Evolutionary conservation across 2,329 filamentous ascomycete genomes (phyloP).

Genomic region (Fusarium sp.): DNA sequence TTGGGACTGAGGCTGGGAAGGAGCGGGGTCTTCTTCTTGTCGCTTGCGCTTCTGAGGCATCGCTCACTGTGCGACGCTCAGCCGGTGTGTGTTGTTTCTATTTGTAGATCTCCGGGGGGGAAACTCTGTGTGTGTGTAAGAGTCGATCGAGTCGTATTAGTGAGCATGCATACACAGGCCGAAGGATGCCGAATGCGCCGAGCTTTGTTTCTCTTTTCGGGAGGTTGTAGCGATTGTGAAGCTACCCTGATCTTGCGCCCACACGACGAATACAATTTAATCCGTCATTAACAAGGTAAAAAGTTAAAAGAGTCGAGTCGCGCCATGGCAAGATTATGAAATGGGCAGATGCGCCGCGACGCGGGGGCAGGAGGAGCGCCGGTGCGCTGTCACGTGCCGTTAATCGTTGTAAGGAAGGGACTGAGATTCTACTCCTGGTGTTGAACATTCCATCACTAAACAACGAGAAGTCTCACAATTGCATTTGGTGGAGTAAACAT

Average conservation of each 20-base stretch:
- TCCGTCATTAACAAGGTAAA: not conserved
- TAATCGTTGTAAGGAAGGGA: not conserved
- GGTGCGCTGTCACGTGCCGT: slow-evolving; percentile 36
- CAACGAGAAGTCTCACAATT: not conserved
- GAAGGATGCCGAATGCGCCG: not conserved
- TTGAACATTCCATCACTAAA: not conserved
- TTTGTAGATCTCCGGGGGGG: not conserved
- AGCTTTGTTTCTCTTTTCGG: not conserved
- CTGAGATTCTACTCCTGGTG: not conserved
- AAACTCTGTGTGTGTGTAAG: not conserved
- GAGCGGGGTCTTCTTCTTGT: slow-evolving; percentile 42
- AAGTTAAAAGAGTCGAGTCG: slow-evolving; percentile 9
- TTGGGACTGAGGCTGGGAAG: slow-evolving; percentile 18
- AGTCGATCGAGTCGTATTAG: slow-evolving; percentile 1
- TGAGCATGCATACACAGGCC: not conserved
- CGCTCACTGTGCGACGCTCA: slow-evolving; percentile 36
- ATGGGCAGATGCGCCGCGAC: slow-evolving; percentile 21
- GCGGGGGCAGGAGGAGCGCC: slow-evolving; percentile 12
- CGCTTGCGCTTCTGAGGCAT: slow-evolving; percentile 53
- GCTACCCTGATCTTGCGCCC: not conserved
- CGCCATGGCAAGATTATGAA: slow-evolving; percentile 3
- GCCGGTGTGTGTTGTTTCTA: not conserved
- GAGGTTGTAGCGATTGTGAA: not conserved
- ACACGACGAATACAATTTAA: not conserved
- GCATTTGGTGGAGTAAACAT: not conserved